Base-by-base conservation (phyloP, 1,284 basidiomycete genomes). In the Taiwanofungus camphoratus region DNA sequence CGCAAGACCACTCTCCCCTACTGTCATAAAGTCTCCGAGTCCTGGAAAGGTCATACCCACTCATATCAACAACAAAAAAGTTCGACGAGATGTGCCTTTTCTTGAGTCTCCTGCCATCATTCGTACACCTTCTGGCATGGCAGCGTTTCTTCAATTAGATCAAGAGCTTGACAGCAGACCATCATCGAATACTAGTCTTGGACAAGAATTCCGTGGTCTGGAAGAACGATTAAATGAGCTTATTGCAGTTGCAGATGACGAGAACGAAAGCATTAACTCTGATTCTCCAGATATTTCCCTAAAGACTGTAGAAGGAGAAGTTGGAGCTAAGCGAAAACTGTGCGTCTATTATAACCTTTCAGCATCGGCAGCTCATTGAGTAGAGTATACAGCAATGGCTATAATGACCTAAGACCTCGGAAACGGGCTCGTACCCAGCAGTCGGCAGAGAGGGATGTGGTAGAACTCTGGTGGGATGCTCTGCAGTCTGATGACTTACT, bases 101-200 rank as follows among this genome's bases (percentile, higher is more conserved):
- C 63, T 65, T 2, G 86, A 89, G 22, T 73, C 71, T 31, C 76
- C 78, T 4, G 90, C 91, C 0, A 75, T 95, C 23, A 61, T 82
- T 9, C 82, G 93, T n/a, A 90, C 87, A 0, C 69, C 81, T 0
- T 74, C 82, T 48, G 77, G 80, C 20, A 95, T 95, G 90, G 58
- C 69, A 2, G 51, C 66, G 37, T 88, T 88, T 52, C 57, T 59
- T 23, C 65, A 73, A 31, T 64, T 88, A 7, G 82, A 87, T 36
- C 56, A 50, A 11, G 74, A 74, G 15, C 53, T 71, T 15, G 64
- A 68, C 24, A 52, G 43, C 16, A 33, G 18, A 18, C 8, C 15
- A 8, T 9, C 8, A 12, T 13, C 18, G 6, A 9, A 9, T 6
- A 8, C 50, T 52, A 39, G 38, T 44, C 37, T 51, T 20, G 38